Conservation (phyloP, 805 yeast species). For the Suhomyces sp. region DNA sequence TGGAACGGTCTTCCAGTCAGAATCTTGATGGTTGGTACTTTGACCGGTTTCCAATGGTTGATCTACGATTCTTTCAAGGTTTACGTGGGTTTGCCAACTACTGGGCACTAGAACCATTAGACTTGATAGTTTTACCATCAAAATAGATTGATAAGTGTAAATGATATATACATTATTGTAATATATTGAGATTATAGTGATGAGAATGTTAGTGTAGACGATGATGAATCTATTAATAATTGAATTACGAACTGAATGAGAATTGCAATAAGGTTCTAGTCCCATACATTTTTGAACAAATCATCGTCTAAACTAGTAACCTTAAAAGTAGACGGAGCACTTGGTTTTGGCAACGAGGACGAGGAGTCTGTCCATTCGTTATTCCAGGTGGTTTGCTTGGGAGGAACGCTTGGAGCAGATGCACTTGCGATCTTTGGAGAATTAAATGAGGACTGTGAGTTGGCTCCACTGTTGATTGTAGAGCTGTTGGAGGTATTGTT, state of each 20-base stretch:
- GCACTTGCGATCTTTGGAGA: constrained; percentile 2
- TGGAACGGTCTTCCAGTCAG: constrained; percentile 96
- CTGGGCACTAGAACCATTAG: too few relatives aligned
- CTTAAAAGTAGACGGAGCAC: constrained; percentile 11
- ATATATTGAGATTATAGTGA: too few relatives aligned
- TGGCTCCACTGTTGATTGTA: constrained; percentile 4
- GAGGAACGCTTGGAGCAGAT: neutral
- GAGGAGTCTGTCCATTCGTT: constrained; percentile 38
- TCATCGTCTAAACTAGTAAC: constrained; percentile 51
- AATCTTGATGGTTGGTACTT: constrained; percentile 95
- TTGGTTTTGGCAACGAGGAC: constrained; percentile 9
- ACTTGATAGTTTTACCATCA: too few relatives aligned
- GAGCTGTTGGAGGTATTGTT: constrained; percentile 2
- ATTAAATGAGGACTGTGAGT: constrained; percentile 11
- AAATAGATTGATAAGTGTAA: too few relatives aligned
- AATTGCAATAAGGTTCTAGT: too few relatives aligned
- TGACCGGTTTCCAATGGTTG: constrained; percentile 97
- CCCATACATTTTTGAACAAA: constrained; percentile 70
- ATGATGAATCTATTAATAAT: too few relatives aligned
- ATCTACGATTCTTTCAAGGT: constrained; percentile 95
- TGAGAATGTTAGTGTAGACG: too few relatives aligned
- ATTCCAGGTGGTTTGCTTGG: constrained; percentile 18
- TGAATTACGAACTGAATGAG: too few relatives aligned
- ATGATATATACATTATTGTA: too few relatives aligned
- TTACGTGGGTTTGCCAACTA: constrained; percentile 91